Evolutionary conservation across 495 filamentous ascomycete species (phyloP).

Genomic region (Hypoxylon fuscum): DNA sequence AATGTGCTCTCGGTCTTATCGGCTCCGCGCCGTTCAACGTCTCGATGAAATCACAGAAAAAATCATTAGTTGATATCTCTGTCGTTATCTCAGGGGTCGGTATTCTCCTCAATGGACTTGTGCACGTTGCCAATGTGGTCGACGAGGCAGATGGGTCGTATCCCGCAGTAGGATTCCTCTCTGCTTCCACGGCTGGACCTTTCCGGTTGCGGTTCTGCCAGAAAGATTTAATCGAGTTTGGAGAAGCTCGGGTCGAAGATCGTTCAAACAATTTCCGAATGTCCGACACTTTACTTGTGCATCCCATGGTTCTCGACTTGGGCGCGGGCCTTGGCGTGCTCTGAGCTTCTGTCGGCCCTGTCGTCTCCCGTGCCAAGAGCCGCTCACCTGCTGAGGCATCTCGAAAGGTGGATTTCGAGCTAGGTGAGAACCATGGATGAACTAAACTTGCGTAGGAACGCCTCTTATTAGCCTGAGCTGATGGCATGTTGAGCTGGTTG

Average conservation of each 20-base stretch:
- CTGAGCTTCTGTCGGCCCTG: not conserved
- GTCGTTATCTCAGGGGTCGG: conserved; percentile 37
- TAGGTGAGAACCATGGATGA: conserved; percentile 3
- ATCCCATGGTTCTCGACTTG: conserved; percentile 7
- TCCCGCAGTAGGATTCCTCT: conserved; percentile 14
- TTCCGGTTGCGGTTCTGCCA: conserved; percentile 20
- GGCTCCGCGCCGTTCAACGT: conserved; percentile 13
- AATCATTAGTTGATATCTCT: conserved; percentile 40
- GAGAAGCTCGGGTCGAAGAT: conserved; percentile 26
- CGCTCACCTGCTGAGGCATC: not conserved
- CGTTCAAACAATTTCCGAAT: conserved; percentile 45
- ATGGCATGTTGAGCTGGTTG: not conserved
- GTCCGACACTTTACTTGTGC: conserved; percentile 36
- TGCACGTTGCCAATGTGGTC: conserved; percentile 33
- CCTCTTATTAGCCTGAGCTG: not conserved
- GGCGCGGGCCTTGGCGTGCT: not conserved
- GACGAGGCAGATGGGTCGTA: conserved; percentile 23
- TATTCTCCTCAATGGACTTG: conserved; percentile 16
- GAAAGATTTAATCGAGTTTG: conserved; percentile 23
- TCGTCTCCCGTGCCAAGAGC: not conserved
- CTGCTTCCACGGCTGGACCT: conserved; percentile 20
- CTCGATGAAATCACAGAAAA: conserved; percentile 38
- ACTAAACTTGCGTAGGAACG: not conserved
- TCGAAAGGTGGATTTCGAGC: conserved; percentile 5
- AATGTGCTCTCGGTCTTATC: conserved; percentile 10